phyloP scores from a whole-genome alignment of 164 flowering plant species.

The Annona cherimola region DNA sequence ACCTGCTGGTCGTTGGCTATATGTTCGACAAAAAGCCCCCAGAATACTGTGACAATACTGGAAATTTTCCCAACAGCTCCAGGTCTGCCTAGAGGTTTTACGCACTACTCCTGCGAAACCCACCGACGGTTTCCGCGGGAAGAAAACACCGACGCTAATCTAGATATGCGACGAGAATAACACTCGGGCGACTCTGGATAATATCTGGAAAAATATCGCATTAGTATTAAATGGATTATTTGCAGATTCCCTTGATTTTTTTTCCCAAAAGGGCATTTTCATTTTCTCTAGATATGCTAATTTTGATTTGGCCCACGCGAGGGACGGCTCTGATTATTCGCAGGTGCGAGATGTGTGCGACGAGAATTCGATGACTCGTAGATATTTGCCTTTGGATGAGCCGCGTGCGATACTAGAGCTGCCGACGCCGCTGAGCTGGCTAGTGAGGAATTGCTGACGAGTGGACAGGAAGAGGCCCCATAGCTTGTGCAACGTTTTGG shows the following conservation, averaged over 20 bases:
- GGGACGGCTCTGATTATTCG: not conserved
- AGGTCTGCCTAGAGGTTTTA: too few species aligned
- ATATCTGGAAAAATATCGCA: too few species aligned
- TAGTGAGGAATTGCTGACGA: not conserved
- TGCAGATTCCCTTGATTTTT: too few species aligned
- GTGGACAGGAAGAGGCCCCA: not conserved
- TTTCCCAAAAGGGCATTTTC: too few species aligned
- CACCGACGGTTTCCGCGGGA: not conserved
- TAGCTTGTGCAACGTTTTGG: not conserved
- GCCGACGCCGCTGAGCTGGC: not conserved
- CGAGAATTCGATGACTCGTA: not conserved
- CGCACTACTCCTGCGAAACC: not conserved
- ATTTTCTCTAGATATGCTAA: too few species aligned
- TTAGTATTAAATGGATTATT: too few species aligned
- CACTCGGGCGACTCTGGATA: too few species aligned
- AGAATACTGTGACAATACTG: too few species aligned
- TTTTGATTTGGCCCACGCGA: not conserved
- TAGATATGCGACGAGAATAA: not conserved
- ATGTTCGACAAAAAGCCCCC: not conserved
- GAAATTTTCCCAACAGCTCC: too few species aligned
- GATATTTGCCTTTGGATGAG: not conserved
- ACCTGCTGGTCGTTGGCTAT: not conserved
- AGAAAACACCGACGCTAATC: not conserved
- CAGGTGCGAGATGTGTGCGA: not conserved
- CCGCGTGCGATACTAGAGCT: not conserved